phyloP scores from a whole-genome alignment of 805 yeast genomes.

The Metschnikowia aberdeeniae region DNA sequence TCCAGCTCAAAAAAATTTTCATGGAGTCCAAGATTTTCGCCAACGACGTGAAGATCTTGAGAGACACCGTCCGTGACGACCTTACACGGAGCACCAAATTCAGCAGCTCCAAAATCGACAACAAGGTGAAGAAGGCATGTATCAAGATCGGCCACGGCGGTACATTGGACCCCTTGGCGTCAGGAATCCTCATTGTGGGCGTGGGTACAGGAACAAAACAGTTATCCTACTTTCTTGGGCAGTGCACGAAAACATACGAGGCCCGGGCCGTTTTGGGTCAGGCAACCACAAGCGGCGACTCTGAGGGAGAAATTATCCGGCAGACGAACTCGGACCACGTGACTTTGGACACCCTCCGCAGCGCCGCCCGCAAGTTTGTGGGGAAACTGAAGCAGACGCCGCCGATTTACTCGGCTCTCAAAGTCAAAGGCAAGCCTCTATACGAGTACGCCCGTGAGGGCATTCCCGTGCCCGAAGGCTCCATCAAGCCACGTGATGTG shows the following conservation, averaged over 20 bases:
- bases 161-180: slow-evolving; percentile 90
- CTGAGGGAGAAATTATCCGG: slow-evolving; percentile 76
- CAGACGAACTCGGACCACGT: slow-evolving; percentile 55
- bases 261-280: slow-evolving; percentile 85
- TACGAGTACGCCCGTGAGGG: slow-evolving; percentile 94
- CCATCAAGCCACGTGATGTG: slow-evolving; percentile 76
- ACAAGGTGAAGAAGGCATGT: slow-evolving; percentile 49
- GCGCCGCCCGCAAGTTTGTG: slow-evolving; percentile 58
- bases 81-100: slow-evolving; percentile 35
- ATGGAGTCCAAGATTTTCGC: slow-evolving; percentile 56
- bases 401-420: slow-evolving; percentile 90
- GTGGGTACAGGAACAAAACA: slow-evolving; percentile 89
- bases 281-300: slow-evolving; percentile 90
- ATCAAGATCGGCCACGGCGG: slow-evolving; percentile 98
- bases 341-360: slow-evolving; percentile 46
- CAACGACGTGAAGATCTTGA: slow-evolving; percentile 47
- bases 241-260: slow-evolving; percentile 74
- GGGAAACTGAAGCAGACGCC: slow-evolving; percentile 88
- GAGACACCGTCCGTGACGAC: slow-evolving; percentile 41
- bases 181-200: slow-evolving; percentile 91
- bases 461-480: slow-evolving; percentile 66
- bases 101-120: slow-evolving; percentile 47
- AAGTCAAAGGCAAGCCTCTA: slow-evolving; percentile 89
- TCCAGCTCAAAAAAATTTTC: slow-evolving; percentile 59
- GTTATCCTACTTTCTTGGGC: slow-evolving; percentile 65